A percentile compares a stretch with the other conserved stretches of the same genome.
phyloP scores from a whole-genome alignment of 2,329 filamentous ascomycete species.

The Neonectria faginata region DNA sequence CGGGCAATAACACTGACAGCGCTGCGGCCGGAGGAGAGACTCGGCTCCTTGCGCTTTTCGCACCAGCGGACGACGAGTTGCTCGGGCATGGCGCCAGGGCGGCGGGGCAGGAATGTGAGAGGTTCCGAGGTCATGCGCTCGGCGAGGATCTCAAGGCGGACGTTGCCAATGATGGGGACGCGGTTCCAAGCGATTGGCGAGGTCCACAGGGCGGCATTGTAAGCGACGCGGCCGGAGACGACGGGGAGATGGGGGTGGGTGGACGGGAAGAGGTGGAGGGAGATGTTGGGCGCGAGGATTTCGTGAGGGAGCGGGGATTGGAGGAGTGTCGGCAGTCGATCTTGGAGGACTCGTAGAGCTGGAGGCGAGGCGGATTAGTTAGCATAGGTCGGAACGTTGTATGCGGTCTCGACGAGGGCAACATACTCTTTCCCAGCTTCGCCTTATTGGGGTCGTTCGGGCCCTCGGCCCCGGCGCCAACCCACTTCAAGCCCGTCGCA shows the following conservation, averaged over 20 bases:
- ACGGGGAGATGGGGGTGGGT: slow-evolving; percentile 90
- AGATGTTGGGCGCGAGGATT: slow-evolving; percentile 80
- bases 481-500: slow-evolving; percentile 46
- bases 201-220: slow-evolving; percentile 94
- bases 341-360: slow-evolving; percentile 75
- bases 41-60: slow-evolving; percentile 52
- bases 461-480: slow-evolving; percentile 47
- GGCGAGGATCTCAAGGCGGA: slow-evolving; percentile 86
- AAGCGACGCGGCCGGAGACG: slow-evolving; percentile 91
- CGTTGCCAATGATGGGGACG: slow-evolving; percentile 89
- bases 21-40: slow-evolving; percentile 22
- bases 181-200: slow-evolving; percentile 96
- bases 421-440: slow-evolving; percentile 72
- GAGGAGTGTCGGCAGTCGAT: slow-evolving; percentile 74
- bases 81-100: slow-evolving; percentile 72
- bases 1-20: slow-evolving; percentile 57
- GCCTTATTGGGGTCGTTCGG: slow-evolving; percentile 67
- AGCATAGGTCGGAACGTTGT: neutral
- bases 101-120: slow-evolving; percentile 59
- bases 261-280: slow-evolving; percentile 76
- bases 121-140: slow-evolving; percentile 83
- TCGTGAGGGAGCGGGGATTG: slow-evolving; percentile 77
- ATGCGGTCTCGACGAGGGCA: neutral
- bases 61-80: slow-evolving; percentile 94
- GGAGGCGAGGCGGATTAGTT: slow-evolving; percentile 20